phyloP scores from a whole-genome alignment of 352 stramenopile species.

The Blastocystis sp. region DNA sequence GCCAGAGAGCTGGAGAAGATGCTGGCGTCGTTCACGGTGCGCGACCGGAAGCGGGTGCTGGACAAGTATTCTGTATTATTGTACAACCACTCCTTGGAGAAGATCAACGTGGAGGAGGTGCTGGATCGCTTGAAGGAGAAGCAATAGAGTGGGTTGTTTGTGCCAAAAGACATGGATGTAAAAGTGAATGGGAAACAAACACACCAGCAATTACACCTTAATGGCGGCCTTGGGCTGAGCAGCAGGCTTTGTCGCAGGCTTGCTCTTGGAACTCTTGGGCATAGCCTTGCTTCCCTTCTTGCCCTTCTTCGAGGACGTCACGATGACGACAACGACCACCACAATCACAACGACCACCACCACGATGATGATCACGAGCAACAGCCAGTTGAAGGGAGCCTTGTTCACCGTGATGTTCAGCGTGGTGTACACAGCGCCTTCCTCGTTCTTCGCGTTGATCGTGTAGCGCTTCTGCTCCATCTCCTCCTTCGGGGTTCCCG shows the following conservation, averaged over 20 bases:
- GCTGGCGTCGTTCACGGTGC: neutral
- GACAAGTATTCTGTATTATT: slow-evolving; percentile 48
- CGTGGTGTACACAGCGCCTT: neutral
- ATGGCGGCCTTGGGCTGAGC: neutral
- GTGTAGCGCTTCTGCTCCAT: neutral
- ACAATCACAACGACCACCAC: slow-evolving; percentile 47
- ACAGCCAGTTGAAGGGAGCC: slow-evolving; percentile 26
- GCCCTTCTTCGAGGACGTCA: slow-evolving; percentile 46
- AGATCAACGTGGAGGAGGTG: slow-evolving; percentile 25
- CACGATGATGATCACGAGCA: slow-evolving; percentile 60
- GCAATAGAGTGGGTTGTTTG: neutral
- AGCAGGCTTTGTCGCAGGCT: slow-evolving; percentile 1
- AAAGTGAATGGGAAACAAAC: neutral
- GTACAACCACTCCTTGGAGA: slow-evolving; percentile 50
- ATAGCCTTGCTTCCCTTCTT: neutral
- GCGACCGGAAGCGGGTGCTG: slow-evolving; percentile 13
- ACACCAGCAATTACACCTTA: slow-evolving; percentile 10
- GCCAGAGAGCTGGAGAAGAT: neutral
- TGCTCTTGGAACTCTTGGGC: slow-evolving; percentile 12
- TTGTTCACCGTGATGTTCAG: slow-evolving; percentile 7
- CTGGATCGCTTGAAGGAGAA: slow-evolving; percentile 38
- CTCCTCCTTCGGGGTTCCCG: neutral
- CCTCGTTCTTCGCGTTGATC: slow-evolving; percentile 10
- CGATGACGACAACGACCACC: slow-evolving; percentile 29
- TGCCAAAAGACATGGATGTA: neutral